Conservation (phyloP, 257 asterid species). For the Solanum arcanum region DNA sequence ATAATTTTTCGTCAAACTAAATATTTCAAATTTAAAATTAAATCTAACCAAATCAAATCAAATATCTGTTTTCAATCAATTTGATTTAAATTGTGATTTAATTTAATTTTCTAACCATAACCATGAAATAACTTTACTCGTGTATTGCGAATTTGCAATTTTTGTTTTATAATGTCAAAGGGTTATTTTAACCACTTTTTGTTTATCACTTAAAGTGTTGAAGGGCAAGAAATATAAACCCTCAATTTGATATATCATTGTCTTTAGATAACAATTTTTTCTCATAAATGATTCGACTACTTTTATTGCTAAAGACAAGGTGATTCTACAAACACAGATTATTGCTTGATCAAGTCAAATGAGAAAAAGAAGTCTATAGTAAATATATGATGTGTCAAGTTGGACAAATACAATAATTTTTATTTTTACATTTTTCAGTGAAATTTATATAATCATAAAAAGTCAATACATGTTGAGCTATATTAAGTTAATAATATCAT, state of each 20-base stretch:
- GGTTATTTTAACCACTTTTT: too few relatives aligned
- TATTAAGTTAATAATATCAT: background rate
- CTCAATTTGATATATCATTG: background rate
- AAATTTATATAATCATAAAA: background rate
- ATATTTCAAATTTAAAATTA: too few relatives aligned
- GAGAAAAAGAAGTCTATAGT: background rate
- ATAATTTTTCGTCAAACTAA: too few relatives aligned
- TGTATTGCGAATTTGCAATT: background rate
- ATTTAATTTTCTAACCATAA: background rate
- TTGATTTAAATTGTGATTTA: fast-evolving
- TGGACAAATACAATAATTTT: background rate
- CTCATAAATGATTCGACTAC: background rate
- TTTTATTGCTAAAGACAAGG: background rate
- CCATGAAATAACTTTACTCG: fast-evolving
- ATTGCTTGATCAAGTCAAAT: background rate
- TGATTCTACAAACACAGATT: background rate
- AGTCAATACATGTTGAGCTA: background rate
- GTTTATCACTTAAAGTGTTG: too few relatives aligned
- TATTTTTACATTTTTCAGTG: background rate
- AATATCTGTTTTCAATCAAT: too few relatives aligned
- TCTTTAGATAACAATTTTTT: background rate
- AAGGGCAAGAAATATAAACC: too few relatives aligned
- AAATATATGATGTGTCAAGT: background rate
- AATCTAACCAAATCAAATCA: background rate
- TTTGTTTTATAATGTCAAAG: background rate